These are phyloP conservation scores for Omphalea diandra DNA, from an alignment of 441 rosid species.

Conservation along the genomic window DNA sequence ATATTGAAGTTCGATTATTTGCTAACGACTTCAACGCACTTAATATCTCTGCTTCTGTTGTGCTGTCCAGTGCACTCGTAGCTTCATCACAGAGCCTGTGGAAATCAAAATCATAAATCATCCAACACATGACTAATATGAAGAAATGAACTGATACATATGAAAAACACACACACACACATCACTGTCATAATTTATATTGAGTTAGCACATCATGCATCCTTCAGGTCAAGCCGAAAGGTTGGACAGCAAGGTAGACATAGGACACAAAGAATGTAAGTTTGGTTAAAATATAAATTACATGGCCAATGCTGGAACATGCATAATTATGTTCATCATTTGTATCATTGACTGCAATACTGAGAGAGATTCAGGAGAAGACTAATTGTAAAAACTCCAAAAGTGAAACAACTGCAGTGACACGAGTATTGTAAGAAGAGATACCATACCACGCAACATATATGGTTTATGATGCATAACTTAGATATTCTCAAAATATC, in stretches of 20 bases:
- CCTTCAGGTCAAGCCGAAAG: not conserved
- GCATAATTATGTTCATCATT: not conserved
- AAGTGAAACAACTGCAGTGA: not conserved
- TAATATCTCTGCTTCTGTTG: slow-evolving; percentile 98
- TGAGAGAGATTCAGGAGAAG: not conserved
- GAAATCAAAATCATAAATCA: slow-evolving; percentile 21
- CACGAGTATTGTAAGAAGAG: no score
- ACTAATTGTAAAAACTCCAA: not conserved
- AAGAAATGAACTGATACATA: not conserved
- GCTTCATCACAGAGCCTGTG: slow-evolving; percentile 97
- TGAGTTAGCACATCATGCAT: not conserved
- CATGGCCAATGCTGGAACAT: no score
- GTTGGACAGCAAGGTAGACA: not conserved
- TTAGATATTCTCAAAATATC: not conserved
- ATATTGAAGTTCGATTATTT: slow-evolving; percentile 81
- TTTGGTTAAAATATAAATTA: not conserved
- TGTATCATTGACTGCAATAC: not conserved
- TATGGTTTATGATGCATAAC: not conserved
- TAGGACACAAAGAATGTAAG: not conserved
- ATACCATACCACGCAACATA: not conserved
- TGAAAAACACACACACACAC: not conserved
- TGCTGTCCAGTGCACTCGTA: slow-evolving; percentile 98
- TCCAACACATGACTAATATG: not conserved
- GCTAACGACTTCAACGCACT: slow-evolving; percentile 83
- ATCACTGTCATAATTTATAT: not conserved